phyloP scores from a whole-genome alignment of 345 rosid genomes.

The Citrus reticulata region DNA sequence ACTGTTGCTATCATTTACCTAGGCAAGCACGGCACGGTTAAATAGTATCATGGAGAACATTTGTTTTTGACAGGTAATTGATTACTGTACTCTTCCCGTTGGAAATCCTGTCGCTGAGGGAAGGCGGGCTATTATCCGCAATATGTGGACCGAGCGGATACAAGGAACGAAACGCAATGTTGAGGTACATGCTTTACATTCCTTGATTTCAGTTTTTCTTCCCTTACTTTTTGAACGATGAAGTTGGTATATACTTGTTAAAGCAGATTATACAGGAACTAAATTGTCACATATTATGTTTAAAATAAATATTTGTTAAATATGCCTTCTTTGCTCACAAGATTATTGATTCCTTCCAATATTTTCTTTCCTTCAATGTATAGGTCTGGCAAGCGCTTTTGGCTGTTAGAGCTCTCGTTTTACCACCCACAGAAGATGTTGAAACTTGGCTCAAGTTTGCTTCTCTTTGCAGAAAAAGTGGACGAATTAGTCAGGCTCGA shows the following conservation, averaged over 20 bases:
- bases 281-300: not conserved
- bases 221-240: not conserved
- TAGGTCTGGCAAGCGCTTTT: conserved; percentile 96
- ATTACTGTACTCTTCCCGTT: conserved; percentile 82
- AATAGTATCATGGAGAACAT: not conserved
- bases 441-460: conserved; percentile 97
- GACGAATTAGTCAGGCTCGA: conserved; percentile 93
- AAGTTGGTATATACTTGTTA: not conserved
- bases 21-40: not conserved
- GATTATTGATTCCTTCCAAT: not conserved
- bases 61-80: conserved; percentile 65
- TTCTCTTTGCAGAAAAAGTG: conserved; percentile 84
- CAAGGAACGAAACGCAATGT: conserved; percentile 94
- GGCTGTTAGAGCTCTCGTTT: conserved; percentile 88
- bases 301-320: not conserved
- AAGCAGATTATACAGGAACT: not conserved
- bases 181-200: conserved; percentile 51
- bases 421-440: conserved; percentile 90
- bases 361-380: conserved; percentile 11
- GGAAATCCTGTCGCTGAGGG: conserved; percentile 77
- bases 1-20: not conserved
- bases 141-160: conserved; percentile 98
- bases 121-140: conserved; percentile 81
- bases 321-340: not conserved
- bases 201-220: not conserved